Base-by-base conservation (phyloP, 257 asterid species). In the Echites panduratus region DNA sequence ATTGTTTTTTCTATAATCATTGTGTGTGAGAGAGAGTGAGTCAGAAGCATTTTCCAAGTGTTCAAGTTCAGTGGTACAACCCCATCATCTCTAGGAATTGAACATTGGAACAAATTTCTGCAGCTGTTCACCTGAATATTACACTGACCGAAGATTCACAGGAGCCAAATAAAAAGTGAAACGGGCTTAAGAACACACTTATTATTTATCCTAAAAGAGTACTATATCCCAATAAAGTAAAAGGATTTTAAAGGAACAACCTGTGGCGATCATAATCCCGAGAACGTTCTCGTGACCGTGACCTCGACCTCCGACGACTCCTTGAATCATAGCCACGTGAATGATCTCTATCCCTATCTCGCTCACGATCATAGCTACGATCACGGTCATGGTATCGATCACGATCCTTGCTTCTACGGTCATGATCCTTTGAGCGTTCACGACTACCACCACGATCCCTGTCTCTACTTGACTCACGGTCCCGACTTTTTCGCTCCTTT, bases 191-290 rank as follows among this genome's bases (percentile, higher is more conserved):
- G 49, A 78, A 2, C n/a, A 41, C 9, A 17, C 13, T 45, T 22
- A 44, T 12, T 9, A 27, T n/a, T 43, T 56, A 5, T 53, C 43
- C 35, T 41, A 29, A 47, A 40, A 49, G 47, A 64, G 45, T 22
- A 66, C 67, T 10, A 41, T 27, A 32, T 64, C 41, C 56, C 71
- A 44, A 4, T 41, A 38, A 35, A 40, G 65, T 49, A 12, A 4
- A 32, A 12, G 61, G 58, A 70, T 13, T 41, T 19, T 22, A 68
- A 40, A 49, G 20, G 35, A 43, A 56, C 63, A 70, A 94, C 99
- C 98, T 94, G 90, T 83, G 80, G 79, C 93, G 97, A 79, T 91
- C 97, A 75, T 91, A 85, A 82, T 91, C 98, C 73, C 97, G 87
- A 50, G 97, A 83, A 57, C 90, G 96, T 63, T 89, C 98, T 72